Base-by-base conservation (phyloP, 2,329 filamentous ascomycete species). In the Penicillium occitanis region DNA sequence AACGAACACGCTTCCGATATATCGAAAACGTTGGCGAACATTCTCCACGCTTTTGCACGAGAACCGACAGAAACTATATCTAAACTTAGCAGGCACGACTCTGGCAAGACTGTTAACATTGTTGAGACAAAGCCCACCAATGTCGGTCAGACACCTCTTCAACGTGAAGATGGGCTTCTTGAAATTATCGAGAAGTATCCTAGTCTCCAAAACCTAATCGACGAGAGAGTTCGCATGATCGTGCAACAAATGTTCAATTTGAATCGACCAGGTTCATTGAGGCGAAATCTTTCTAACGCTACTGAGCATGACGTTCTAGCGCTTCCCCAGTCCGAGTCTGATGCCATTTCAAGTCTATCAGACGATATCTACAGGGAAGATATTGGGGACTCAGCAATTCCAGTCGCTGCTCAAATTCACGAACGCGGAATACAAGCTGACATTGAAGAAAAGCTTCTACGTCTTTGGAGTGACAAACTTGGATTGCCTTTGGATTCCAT, bases 391-490 rank as follows among this genome's bases (percentile, higher is more conserved):
- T 51, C 60, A 6, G 53, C 55, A 1, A 70, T 70, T 40, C 76
- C 76, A 14, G 71, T 69, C 14, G 71, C 71, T 5, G 75, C 75
- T 37, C 75, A 68, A 71, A 79, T 75, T 2, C 72, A 73, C 14
- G 71, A 74, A 61, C 71, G 72, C 7, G 71, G 71, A 35, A 71
- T 70, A 53, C 70, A 72, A 19, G 71, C 70, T 13, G 71, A 73
- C 51, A 66, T 76, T 58, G 76, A 79, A 63, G 72, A 72, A 40
- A 77, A 74, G 46, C 73, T 80, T 13, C 74, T 78, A 72, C 71
- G 67, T n/a, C 72, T 80, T 55, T 80, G 77, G 78, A 75, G 77
- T 48, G 73, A 73, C 48, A 75, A 77, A 33, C 69, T 80, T 51
- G 75, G 74, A 25, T 68, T 78, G 7, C 71, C 76, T 5, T 69